Conservation (phyloP, 78 protist species). For the Dictyostelium discoideum region dicty_2.7 NC_007091.3:399501-400000, state of each 20-base stretch:
- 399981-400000: too few relatives aligned
- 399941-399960: too few relatives aligned
- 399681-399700: constrained; percentile 76
- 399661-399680: constrained; percentile 82
- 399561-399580: constrained; percentile 46
- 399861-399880: constrained; percentile 8
- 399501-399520: constrained; percentile 12
- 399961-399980: too few relatives aligned
- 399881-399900: background rate
- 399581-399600: constrained; percentile 20
- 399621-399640: background rate
- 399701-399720: constrained; percentile 70
- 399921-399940: too few relatives aligned
- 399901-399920: too few relatives aligned
- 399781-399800: constrained; percentile 61
- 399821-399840: constrained; percentile 65
- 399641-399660: background rate
- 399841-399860: constrained; percentile 60
- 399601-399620: background rate
- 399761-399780: constrained; percentile 21
- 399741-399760: constrained; percentile 59
- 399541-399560: constrained; percentile 44
- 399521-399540: constrained; percentile 27
- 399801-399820: constrained; percentile 46
- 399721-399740: constrained; percentile 77